Conservation (phyloP, 371 early-diverging fungal genomes). For the Mucor lusitanicus region DNA sequence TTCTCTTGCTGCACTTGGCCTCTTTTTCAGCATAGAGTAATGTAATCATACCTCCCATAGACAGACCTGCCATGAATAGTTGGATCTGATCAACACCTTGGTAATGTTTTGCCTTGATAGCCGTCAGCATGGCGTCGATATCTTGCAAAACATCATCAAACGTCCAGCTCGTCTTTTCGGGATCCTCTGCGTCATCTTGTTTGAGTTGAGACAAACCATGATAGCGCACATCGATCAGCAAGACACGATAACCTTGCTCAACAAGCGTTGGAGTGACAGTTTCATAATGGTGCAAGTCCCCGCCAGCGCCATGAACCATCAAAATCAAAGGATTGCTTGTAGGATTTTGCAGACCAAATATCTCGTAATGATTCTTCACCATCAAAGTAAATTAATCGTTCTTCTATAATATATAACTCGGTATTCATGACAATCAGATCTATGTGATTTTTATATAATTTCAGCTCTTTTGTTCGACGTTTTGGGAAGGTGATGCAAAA, state of each 20-base stretch:
- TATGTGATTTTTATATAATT: not conserved
- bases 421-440: not conserved
- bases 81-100: not conserved
- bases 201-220: slow-evolving; percentile 37
- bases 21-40: slow-evolving; percentile 17
- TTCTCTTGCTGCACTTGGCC: not conserved
- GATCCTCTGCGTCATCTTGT: not conserved
- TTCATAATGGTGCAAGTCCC: slow-evolving; percentile 36
- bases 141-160: slow-evolving; percentile 26
- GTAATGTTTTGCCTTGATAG: slow-evolving; percentile 16
- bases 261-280: slow-evolving; percentile 14
- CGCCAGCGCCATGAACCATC: slow-evolving; percentile 44
- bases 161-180: not conserved
- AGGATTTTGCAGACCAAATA: slow-evolving; percentile 14
- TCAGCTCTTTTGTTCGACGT: slow-evolving; percentile 21
- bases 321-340: slow-evolving; percentile 6
- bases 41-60: slow-evolving; percentile 45
- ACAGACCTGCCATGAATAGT: slow-evolving; percentile 37
- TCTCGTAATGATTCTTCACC: slow-evolving; percentile 8
- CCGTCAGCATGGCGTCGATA: slow-evolving; percentile 14
- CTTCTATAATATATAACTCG: not conserved
- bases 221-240: slow-evolving; percentile 32
- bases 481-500: slow-evolving; percentile 20
- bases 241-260: slow-evolving; percentile 24
- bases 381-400: not conserved